Base-by-base conservation (phyloP, 805 yeast species). In the Cyberlindnera americana region DNA sequence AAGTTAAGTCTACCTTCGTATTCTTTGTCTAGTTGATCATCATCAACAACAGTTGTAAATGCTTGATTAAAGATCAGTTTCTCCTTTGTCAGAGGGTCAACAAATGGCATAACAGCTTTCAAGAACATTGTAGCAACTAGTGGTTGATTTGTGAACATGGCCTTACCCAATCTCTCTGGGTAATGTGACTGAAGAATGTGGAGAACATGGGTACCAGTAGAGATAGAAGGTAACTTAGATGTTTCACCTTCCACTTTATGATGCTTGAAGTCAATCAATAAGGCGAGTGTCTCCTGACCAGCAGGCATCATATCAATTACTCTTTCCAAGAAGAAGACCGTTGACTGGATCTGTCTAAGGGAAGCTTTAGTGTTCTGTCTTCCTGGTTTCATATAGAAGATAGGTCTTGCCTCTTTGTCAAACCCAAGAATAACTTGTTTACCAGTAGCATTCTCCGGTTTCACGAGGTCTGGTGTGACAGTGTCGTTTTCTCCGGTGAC, bases 111-210 rank as follows among this genome's bases (percentile, higher is more conserved):
- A 45, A 91, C 88, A 47, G 91, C 67, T 65, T 85, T 89, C 49
- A 91, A 67, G 54, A 93, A 91, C 9, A 95, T 79, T 83, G 95
- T 83, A 8, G 89, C 97, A 37, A 89, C 66, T 74, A 91, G 82
- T 6, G 97, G 97, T 48, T 91, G 87, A 61, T 91, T 91, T 38
- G 95, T 85, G 23, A 91, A 72, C 38, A 89, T 70, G 0, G 96
- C 97, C 57, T 81, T 83, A 27, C 99, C 99, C 41, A 91, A 71
- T 52, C 99, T 75, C 61, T 91, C 99, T 3, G 98, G 98, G 60
- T 91, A 91, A 62, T 91, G 99, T 10, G 95, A 88, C 65, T 91
- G 99, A 52, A 91, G 70, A 59, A 93, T 91, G 61, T 83, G 86
- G 49, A 93, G 70, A 19, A 90, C 97, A 64, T 87, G 95, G 54